Evolutionary conservation across 352 stramenopile genomes (phyloP), one percentile per base, ranked within the genome.

Genomic region (Phytophthora pini): DNA sequence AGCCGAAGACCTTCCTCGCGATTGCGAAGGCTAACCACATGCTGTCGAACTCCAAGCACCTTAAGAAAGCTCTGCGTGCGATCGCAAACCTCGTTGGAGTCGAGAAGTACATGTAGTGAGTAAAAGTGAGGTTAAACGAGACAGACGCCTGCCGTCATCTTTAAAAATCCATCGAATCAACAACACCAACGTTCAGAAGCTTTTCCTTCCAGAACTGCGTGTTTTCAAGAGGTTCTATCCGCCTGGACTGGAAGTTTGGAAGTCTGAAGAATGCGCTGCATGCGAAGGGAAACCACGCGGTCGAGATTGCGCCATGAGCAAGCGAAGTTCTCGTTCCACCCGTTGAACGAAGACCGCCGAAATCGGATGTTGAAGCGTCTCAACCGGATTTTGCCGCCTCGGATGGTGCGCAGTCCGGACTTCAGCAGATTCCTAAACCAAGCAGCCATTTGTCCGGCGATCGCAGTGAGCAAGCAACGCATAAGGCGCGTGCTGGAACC

Each of bases 11-110:
- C 6, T 87, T 88, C 26, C 22, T 92, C 31, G 47, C 47, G 9
- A 85, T 93, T 38, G 52, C 77, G 5, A 79, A 74, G 26, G 85
- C 74, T n/a, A 93, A 92, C 69, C 85, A 93, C 74, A 40, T 93
- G 74, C 69, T 93, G 41, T 80, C 79, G 40, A 91, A 89, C 64
- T 81, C 80, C 1, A 90, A 88, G 56, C 85, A 91, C 47, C 65
- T 92, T 26, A 93, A 93, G 67, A 83, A 79, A 58, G 80, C 79
- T 11, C 41, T 90, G 45, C 62, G 72, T 45, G 82, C 73, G 44
- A 85, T 93, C 17, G 44, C 64, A 54, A 54, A 76, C 10, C 71
- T 81, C 53, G 53, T 73, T 50, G 48, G 43, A 36, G 61, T 38
- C 7, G 39, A 20, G 7, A 50, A 17, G 2, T 39, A 26, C 24